Percentiles rank a stretch among this genome's conserved stretches.
These are phyloP conservation scores for Lenwebbia sp. DNA, from an alignment of 345 rosid genomes.

Conservation along the genomic window DNA sequence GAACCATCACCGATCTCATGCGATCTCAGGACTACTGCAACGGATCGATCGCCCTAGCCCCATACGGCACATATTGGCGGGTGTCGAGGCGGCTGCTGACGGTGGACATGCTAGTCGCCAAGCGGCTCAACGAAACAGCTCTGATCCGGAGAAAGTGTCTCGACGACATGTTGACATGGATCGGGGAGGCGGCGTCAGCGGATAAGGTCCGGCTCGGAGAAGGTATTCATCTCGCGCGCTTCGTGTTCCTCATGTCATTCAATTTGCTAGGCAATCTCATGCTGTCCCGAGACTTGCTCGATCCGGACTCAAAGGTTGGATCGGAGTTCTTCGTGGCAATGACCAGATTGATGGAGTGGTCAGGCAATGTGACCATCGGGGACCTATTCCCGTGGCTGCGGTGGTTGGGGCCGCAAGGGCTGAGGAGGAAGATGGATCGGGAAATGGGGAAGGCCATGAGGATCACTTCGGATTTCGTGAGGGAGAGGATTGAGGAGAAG, in stretches of 20 bases:
- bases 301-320: conserved; percentile 19
- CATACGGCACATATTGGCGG: conserved; percentile 48
- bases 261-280: conserved; percentile 42
- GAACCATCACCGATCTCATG: conserved; percentile 27
- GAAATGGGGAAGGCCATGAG: conserved; percentile 37
- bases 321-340: conserved; percentile 16
- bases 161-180: conserved; percentile 31
- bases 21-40: conserved; percentile 20
- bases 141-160: conserved; percentile 24
- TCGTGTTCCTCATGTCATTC: conserved; percentile 27
- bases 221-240: conserved; percentile 19
- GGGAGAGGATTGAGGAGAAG: conserved; percentile 16
- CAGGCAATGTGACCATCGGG: conserved; percentile 21
- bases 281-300: conserved; percentile 40
- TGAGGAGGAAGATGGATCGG: conserved; percentile 29
- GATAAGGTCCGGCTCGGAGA: neutral
- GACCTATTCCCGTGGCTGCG: conserved; percentile 33
- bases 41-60: conserved; percentile 37
- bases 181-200: conserved; percentile 17
- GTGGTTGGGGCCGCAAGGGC: conserved; percentile 41
- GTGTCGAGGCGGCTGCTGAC: conserved; percentile 25
- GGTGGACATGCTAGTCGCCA: conserved; percentile 31
- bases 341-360: conserved; percentile 18
- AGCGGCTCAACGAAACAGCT: conserved; percentile 26
- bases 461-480: conserved; percentile 26